Evolutionary conservation across 495 filamentous ascomycete species (phyloP).

Genomic region (Amorphotheca resinae): DNA sequence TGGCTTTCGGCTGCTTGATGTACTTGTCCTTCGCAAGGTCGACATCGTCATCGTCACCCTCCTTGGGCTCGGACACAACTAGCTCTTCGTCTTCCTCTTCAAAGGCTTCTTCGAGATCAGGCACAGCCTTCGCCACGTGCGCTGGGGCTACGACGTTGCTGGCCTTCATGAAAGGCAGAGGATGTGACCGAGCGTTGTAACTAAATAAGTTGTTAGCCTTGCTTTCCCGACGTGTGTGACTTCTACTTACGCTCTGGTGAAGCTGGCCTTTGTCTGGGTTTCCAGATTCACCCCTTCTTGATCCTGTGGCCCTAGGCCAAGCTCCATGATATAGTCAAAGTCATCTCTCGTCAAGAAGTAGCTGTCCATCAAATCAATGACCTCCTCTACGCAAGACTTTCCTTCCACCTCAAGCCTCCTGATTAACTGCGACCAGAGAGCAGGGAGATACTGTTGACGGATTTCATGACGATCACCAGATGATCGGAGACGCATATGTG

Average conservation of each 20-base stretch:
- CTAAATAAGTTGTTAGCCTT: slow-evolving; percentile 31
- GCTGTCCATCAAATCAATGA: slow-evolving; percentile 70
- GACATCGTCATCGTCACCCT: slow-evolving; percentile 50
- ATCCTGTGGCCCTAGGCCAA: slow-evolving; percentile 76
- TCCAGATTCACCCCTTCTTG: slow-evolving; percentile 65
- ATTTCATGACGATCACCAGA: slow-evolving; percentile 92
- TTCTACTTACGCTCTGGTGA: slow-evolving; percentile 64
- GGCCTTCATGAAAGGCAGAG: slow-evolving; percentile 91
- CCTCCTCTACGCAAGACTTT: slow-evolving; percentile 58
- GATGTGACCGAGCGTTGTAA: slow-evolving; percentile 80
- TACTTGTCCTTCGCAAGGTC: slow-evolving; percentile 94
- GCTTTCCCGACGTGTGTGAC: not conserved
- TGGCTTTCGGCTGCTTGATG: slow-evolving; percentile 72
- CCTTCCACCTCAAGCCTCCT: slow-evolving; percentile 57
- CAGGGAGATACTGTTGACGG: slow-evolving; percentile 83
- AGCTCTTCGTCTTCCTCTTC: slow-evolving; percentile 70
- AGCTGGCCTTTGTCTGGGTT: slow-evolving; percentile 71
- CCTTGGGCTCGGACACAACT: slow-evolving; percentile 45
- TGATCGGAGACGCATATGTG: slow-evolving; percentile 85
- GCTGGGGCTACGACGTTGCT: slow-evolving; percentile 58
- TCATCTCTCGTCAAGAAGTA: slow-evolving; percentile 96
- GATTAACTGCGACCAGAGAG: slow-evolving; percentile 75
- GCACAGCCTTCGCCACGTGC: slow-evolving; percentile 60
- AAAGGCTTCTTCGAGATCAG: slow-evolving; percentile 92
- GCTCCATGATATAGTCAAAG: slow-evolving; percentile 82